These are phyloP conservation scores for Pyricularia pennisetigena DNA, from an alignment of 2,329 filamentous ascomycete genomes.

Conservation along the genomic window DNA sequence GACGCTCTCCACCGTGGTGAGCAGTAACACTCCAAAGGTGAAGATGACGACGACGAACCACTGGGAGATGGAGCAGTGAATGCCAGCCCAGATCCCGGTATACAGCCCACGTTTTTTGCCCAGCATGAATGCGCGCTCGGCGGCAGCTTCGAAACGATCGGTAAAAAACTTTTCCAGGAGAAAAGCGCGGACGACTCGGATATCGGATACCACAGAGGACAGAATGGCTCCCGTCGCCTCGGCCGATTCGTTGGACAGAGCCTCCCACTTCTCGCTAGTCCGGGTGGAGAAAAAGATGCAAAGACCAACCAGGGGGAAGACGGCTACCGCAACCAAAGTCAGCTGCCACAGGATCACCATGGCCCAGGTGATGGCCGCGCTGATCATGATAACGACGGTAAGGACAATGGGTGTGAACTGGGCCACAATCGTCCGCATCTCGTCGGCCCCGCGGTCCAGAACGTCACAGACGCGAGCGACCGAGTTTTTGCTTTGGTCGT, in stretches of 20 bases:
- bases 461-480: constrained; percentile 55
- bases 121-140: constrained; percentile 40
- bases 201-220: constrained; percentile 67
- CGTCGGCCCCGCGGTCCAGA: constrained; percentile 74
- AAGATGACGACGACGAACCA: constrained; percentile 73
- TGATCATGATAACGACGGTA: constrained; percentile 56
- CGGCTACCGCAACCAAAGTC: constrained; percentile 64
- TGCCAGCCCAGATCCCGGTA: constrained; percentile 62
- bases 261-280: constrained; percentile 64
- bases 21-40: constrained; percentile 65
- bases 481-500: constrained; percentile 55
- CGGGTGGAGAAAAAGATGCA: constrained; percentile 56
- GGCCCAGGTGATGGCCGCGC: constrained; percentile 65
- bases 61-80: constrained; percentile 63
- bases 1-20: constrained; percentile 33
- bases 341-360: constrained; percentile 68
- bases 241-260: constrained; percentile 51
- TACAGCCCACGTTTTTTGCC: constrained; percentile 58
- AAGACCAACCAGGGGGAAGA: constrained; percentile 60
- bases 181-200: constrained; percentile 67
- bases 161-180: constrained; percentile 65
- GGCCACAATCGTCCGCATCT: constrained; percentile 75
- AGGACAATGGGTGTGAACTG: constrained; percentile 65
- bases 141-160: constrained; percentile 46
- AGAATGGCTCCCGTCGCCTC: constrained; percentile 53